Evolutionary conservation across 805 yeast species (phyloP).

Genomic region (Diddensiella caesifluorescens): DNA sequence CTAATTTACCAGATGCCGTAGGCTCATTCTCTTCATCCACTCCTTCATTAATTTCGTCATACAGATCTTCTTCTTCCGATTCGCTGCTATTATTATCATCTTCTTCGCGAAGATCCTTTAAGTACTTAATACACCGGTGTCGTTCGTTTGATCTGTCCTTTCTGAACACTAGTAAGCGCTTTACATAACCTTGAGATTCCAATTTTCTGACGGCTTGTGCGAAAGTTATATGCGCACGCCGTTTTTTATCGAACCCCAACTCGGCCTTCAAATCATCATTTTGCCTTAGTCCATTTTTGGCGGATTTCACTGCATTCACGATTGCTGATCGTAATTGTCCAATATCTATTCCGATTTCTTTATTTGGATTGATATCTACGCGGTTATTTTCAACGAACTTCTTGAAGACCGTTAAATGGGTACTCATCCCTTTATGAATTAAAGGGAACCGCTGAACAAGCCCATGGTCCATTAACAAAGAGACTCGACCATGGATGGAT

Average conservation of each 20-base stretch:
- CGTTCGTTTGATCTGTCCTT: slow-evolving; percentile 29
- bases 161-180: slow-evolving; percentile 31
- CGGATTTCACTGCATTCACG: slow-evolving; percentile 26
- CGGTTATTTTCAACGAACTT: slow-evolving; percentile 33
- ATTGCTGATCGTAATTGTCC: slow-evolving; percentile 23
- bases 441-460: slow-evolving; percentile 34
- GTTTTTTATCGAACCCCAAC: slow-evolving; percentile 34
- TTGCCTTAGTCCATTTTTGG: slow-evolving; percentile 32
- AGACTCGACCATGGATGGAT: slow-evolving; percentile 34
- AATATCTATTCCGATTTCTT: slow-evolving; percentile 22
- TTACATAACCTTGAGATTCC: slow-evolving; percentile 27
- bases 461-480: slow-evolving; percentile 30
- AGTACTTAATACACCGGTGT: slow-evolving; percentile 34
- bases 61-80: slow-evolving; percentile 26
- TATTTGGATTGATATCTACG: slow-evolving; percentile 5
- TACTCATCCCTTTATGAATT: slow-evolving; percentile 29
- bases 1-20: slow-evolving; percentile 1
- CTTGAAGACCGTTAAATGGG: slow-evolving; percentile 29
- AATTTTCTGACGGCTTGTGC: slow-evolving; percentile 24
- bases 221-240: slow-evolving; percentile 21
- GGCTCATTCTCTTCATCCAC: slow-evolving; percentile 26
- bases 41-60: slow-evolving; percentile 36
- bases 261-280: slow-evolving; percentile 36
- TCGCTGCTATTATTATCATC: slow-evolving; percentile 29
- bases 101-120: slow-evolving; percentile 27